These are phyloP conservation scores for Raffaelea albimanens DNA, from an alignment of 2,329 filamentous ascomycete species.

Conservation along the genomic window DNA sequence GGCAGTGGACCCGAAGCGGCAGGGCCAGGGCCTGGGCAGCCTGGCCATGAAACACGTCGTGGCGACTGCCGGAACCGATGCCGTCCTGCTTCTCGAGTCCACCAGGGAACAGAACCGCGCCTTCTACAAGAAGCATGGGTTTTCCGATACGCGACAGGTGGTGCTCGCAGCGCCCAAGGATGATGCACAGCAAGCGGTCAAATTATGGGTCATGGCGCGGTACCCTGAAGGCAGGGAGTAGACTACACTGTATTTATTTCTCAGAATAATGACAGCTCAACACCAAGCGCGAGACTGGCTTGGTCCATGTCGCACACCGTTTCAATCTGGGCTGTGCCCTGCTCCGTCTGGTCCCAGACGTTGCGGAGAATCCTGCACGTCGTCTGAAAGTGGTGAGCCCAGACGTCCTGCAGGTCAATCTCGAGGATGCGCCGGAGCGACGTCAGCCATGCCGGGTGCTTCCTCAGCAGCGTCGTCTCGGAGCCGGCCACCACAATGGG, in stretches of 20 bases:
- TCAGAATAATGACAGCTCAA: neutral
- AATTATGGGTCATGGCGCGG: neutral
- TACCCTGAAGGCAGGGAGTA: neutral
- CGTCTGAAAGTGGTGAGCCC: neutral
- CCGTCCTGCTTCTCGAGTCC: neutral
- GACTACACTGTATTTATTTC: neutral
- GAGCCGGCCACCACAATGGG: neutral
- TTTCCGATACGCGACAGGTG: neutral
- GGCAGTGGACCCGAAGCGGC: neutral
- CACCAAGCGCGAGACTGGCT: neutral
- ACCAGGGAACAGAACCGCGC: neutral
- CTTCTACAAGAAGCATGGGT: neutral
- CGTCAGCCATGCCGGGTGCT: neutral
- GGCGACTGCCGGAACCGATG: neutral
- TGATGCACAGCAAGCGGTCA: neutral
- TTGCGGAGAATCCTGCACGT: neutral
- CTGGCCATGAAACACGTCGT: neutral
- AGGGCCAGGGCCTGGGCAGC: neutral
- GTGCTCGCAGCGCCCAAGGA: neutral
- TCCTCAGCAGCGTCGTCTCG: neutral
- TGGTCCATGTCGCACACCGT: neutral
- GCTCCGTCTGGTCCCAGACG: neutral
- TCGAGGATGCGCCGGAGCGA: neutral
- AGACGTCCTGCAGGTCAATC: neutral
- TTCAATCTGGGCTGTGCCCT: neutral